phyloP scores from a whole-genome alignment of 306 rosid species.

The barrel medic (Medicago truncatula) region MtrunA17r5.0-ANR NC_053049.1:30229001-30229500 shows the following conservation, averaged over 20 bases:
- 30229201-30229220: slow-evolving; percentile 50
- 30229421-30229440: slow-evolving; percentile 83
- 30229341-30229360: slow-evolving; percentile 53
- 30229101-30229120: slow-evolving; percentile 39
- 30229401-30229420: slow-evolving; percentile 62
- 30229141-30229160: slow-evolving; percentile 46
- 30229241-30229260: slow-evolving; percentile 64
- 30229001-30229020: slow-evolving; percentile 88
- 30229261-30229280: slow-evolving; percentile 46
- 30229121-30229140: slow-evolving; percentile 44
- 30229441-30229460: slow-evolving; percentile 56
- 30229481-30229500: slow-evolving; percentile 7
- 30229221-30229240: slow-evolving; percentile 52
- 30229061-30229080: slow-evolving; percentile 82
- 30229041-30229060: slow-evolving; percentile 71
- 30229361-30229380: slow-evolving; percentile 40
- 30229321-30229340: slow-evolving; percentile 62
- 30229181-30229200: slow-evolving; percentile 27
- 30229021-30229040: slow-evolving; percentile 87
- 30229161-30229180: slow-evolving; percentile 44
- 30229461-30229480: neutral
- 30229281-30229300: slow-evolving; percentile 62
- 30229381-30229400: slow-evolving; percentile 43
- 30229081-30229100: slow-evolving; percentile 61
- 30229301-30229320: slow-evolving; percentile 59